These are phyloP conservation scores for Psilocybe azurescens DNA, from an alignment of 768 basidiomycete genomes.

Conservation along the genomic window DNA sequence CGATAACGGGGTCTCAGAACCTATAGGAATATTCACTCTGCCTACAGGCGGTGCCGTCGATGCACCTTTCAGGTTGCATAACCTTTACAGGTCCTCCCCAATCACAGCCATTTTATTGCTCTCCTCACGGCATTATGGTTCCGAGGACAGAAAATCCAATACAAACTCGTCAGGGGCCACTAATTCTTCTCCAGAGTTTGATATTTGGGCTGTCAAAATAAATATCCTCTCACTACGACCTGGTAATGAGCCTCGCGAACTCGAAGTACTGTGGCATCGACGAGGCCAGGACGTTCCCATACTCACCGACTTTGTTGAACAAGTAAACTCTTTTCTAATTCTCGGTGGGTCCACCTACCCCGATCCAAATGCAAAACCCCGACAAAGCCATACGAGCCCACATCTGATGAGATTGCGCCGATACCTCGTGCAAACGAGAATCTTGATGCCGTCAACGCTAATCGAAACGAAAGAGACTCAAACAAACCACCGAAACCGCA, in stretches of 20 bases:
- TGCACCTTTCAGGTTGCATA: conserved; percentile 51
- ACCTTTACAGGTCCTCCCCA: conserved; percentile 41
- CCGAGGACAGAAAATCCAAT: conserved; percentile 17
- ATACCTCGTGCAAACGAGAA: conserved; percentile 69
- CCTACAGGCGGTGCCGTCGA: conserved; percentile 42
- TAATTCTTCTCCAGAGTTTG: conserved; percentile 51
- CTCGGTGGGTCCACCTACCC: conserved; percentile 64
- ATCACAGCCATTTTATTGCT: conserved; percentile 51
- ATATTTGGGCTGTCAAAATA: conserved; percentile 68
- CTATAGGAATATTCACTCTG: conserved; percentile 61
- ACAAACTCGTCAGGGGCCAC: conserved; percentile 31
- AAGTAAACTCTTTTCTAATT: conserved; percentile 55
- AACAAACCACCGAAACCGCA: conserved; percentile 56
- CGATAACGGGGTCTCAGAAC: conserved; percentile 40
- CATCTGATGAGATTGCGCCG: conserved; percentile 68
- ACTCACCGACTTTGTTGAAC: conserved; percentile 52
- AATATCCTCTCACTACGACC: conserved; percentile 43
- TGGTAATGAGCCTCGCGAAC: conserved; percentile 33
- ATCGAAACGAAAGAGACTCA: conserved; percentile 10
- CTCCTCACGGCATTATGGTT: conserved; percentile 59
- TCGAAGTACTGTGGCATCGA: conserved; percentile 73
- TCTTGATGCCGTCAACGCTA: conserved; percentile 40
- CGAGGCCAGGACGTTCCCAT: conserved; percentile 73
- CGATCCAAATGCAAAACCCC: conserved; percentile 42
- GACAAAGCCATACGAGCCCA: conserved; percentile 55